Evolutionary conservation across 2,329 filamentous ascomycete species (phyloP), one percentile per base, ranked within the genome.

Genomic region (Aspergillus brunneoviolaceus): DNA sequence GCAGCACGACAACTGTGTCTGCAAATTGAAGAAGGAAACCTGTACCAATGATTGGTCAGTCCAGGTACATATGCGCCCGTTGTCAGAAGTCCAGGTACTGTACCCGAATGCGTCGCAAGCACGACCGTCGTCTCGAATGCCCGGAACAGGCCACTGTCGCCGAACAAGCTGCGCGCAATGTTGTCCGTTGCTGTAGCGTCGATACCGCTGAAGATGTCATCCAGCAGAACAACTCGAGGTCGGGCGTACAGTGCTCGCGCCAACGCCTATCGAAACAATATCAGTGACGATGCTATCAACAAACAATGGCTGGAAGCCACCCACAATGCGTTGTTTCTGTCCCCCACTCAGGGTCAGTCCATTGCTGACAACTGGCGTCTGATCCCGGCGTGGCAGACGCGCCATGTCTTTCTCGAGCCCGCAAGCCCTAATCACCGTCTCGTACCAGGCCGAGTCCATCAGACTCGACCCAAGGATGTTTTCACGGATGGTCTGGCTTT

Each of bases 201-300:
- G 5, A 81, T 70, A 0, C 77, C 78, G 59, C 74, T 79, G 39
- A 81, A 75, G n/a, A 76, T 74, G 63, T 81, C 79, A 62, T 81
- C 80, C 7, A 82, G 71, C n/a, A 82, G 67, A 16, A 80, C 61
- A 10, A 79, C 70, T 25, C 74, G 67, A 21, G 72, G 72, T 54
- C 75, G 72, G n/a, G 77, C 73, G 60, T 81, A 81, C 10, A 80
- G 65, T 4, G 78, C 77, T 57, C 80, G 67, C 9, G 79, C 79
- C 12, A 81, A 69, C 5, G 77, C 72, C 60, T 67, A 31, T 14
- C 12, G 10, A 11, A 16, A 12, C 5, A 19, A 7, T 19, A 16
- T 45, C 39, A 45, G 39, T 19, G 39, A 16, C 4, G 14, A 35
- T 35, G 11, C 33, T n/a, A 27, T 31, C 6, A 16, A 33, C 23